Conservation (phyloP, 1,139 yeast genomes). For the Zygosaccharomyces sapae region DNA sequence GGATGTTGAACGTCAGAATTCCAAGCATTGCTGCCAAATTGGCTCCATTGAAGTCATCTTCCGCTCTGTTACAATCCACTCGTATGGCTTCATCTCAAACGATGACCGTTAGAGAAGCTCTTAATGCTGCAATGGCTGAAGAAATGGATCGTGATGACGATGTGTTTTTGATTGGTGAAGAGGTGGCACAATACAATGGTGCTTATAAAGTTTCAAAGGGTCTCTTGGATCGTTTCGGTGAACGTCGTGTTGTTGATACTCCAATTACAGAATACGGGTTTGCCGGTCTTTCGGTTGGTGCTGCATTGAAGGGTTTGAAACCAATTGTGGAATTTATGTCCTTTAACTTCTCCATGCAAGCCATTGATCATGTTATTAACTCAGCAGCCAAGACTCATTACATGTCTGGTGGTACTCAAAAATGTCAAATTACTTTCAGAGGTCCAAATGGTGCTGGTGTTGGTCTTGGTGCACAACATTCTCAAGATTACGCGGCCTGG, state of each 20-base stretch:
- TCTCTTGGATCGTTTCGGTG: slow-evolving; percentile 92
- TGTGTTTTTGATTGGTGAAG: slow-evolving; percentile 97
- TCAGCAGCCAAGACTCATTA: slow-evolving; percentile 98
- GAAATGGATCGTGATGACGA: slow-evolving; percentile 94
- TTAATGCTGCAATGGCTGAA: slow-evolving; percentile 92
- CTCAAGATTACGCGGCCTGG: slow-evolving; percentile 97
- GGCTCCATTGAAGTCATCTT: slow-evolving; percentile 12
- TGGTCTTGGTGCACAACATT: slow-evolving; percentile 99
- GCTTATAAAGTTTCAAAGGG: slow-evolving; percentile 98
- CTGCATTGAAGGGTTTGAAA: slow-evolving; percentile 93
- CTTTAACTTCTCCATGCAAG: slow-evolving; percentile 98
- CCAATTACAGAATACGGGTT: slow-evolving; percentile 99
- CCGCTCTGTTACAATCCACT: slow-evolving; percentile 16
- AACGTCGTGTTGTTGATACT: slow-evolving; percentile 92
- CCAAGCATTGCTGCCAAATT: slow-evolving; percentile 10
- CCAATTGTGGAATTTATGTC: slow-evolving; percentile 99
- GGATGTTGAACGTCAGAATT: slow-evolving; percentile 12
- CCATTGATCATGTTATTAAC: slow-evolving; percentile 95
- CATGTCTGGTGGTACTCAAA: slow-evolving; percentile 99
- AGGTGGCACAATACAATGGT: slow-evolving; percentile 98
- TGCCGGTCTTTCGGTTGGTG: slow-evolving; percentile 96
- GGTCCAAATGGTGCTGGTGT: slow-evolving; percentile 99
- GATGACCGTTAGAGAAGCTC: slow-evolving; percentile 95
- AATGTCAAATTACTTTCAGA: slow-evolving; percentile 94
- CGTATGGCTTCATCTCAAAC: slow-evolving; percentile 45